A percentile compares a stretch with the other conserved stretches of the same genome.
Conservation (phyloP, 257 asterid species). For the Lantana camara region DNA sequence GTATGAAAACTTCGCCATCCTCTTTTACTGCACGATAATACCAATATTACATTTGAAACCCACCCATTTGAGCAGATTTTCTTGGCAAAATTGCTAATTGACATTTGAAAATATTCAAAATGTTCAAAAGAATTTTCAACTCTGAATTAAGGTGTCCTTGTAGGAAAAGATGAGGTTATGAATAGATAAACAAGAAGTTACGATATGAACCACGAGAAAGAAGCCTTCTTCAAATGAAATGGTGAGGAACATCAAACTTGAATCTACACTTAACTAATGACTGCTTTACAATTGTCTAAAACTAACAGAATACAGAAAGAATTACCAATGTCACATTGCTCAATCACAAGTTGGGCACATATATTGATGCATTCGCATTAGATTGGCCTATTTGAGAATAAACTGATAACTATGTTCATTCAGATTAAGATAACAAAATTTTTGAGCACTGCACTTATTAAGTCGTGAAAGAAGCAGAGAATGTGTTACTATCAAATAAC, state of each 20-base stretch:
- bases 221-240: conserved; percentile 6
- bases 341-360: background rate
- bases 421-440: background rate
- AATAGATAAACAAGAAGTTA: background rate
- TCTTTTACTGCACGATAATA: too few relatives aligned
- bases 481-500: too few relatives aligned
- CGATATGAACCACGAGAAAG: conserved; percentile 1
- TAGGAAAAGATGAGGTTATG: background rate
- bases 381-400: background rate
- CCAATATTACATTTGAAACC: too few relatives aligned
- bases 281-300: background rate
- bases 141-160: background rate
- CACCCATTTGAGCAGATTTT: too few relatives aligned
- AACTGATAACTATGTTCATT: background rate
- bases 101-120: conserved; percentile 6
- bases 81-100: background rate
- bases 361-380: background rate
- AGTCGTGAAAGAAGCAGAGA: background rate
- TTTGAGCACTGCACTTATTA: background rate
- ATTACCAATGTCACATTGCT: too few relatives aligned
- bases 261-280: background rate
- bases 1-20: too few relatives aligned
- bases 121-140: background rate
- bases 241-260: background rate
- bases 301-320: too few relatives aligned